Evolutionary conservation across 495 filamentous ascomycete species (phyloP), one percentile per base, ranked within the genome.

Genomic region (Penicillium roqueforti): DNA sequence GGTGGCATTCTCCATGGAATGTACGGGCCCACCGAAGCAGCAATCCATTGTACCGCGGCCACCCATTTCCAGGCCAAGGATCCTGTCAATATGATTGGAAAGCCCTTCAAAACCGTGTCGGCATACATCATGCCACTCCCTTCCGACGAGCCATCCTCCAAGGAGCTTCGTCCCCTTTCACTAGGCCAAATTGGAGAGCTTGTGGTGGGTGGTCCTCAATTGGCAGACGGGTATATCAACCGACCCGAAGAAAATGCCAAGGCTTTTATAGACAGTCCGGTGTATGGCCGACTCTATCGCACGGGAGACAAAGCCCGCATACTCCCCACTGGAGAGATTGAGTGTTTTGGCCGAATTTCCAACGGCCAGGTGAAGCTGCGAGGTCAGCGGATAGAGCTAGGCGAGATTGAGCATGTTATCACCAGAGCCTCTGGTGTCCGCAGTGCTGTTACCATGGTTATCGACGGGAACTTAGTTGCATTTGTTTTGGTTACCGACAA

Each of bases 21-120:
- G 89, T 95, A 95, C 60, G 89, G 89, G 1, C 90, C 90, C 10
- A 93, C 89, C 0, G 89, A 93, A 69, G 87, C 87, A 13, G 77
- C 89, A 1, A 91, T 95, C 41, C 90, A 95, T 54, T 87, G 84
- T 62, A 86, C 83, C 6, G 62, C 84, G 6, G 78, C 81, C 44
- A 62, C 71, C 1, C 51, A 68, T 26, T 80, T 85, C 59, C 51
- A 52, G 16, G 59, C 65, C 8, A 51, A 63, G n/a, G 76, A 76
- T n/a, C 68, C 72, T 13, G 77, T 83, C 18, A 79, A 83, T 26
- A 82, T 84, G 54, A 88, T 93, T 49, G 90, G 90, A 3, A 54
- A 81, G 13, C 87, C 88, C 3, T 74, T 93, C 9, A 81, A 85
- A 46, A 90, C 87, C 0, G 89, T 92, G 0, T 92, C 88, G 0